Base-by-base conservation (phyloP, 2,329 filamentous ascomycete genomes). In the Aurifilum marmelostoma region DNA sequence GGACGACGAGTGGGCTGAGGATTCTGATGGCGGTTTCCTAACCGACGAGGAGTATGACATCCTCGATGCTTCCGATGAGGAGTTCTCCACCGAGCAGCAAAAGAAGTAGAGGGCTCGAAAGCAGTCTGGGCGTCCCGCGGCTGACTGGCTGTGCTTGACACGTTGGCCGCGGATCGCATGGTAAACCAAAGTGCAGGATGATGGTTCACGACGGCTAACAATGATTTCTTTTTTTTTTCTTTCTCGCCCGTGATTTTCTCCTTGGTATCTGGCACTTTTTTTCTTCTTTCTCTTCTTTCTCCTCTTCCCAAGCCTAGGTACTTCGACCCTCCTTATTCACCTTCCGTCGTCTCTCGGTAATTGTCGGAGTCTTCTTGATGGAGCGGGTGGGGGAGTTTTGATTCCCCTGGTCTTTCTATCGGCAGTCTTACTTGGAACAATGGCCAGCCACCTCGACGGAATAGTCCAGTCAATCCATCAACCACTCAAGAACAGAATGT, bases 21-120 rank as follows among this genome's bases (percentile, higher is more conserved):
- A 80, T n/a, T 87, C 85, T 1, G 88, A 89, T 16, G 89, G 92
- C 70, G 92, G 91, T 16, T 97, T 97, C 84, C 82, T 97, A 84
- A 98, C 96, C 0, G 96, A 99, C 73, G 96, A 98, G 79, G 96
- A 99, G 82, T 99, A 98, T 79, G 96, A 99, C 76, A 94, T 98
- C 73, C 88, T 98, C 60, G 94, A 97, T 82, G 95, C 94, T 58
- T 97, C 93, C 69, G 95, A 98, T 74, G 92, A 97, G 79, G 95
- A 98, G 78, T 91, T 87, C 73, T 79, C 88, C 65, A 85, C 85
- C 71, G 88, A 88, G 75, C 83, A 86, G 76, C 80, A 83, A 74
- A 81, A 50, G 61, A 68, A 62, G 34, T 66, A 52, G 50, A 47
- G 7, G 34, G 29, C 32, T 7, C 9, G 18, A 43, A 43, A 11